phyloP scores from a whole-genome alignment of 495 filamentous ascomycete species.

The Xylaria curta region DNA sequence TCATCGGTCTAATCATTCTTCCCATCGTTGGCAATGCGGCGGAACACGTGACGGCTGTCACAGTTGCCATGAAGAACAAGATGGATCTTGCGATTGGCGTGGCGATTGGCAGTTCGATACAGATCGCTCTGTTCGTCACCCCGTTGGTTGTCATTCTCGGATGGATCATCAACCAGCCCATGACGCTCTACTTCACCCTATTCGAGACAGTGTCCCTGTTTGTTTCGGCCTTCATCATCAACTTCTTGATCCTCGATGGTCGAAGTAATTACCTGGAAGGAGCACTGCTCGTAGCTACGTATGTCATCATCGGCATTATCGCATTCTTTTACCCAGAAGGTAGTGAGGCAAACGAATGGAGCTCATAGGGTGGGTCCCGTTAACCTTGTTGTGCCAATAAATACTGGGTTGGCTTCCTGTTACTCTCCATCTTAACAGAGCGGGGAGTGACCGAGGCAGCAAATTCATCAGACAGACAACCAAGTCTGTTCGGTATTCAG shows the following conservation, averaged over 20 bases:
- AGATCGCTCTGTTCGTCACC: conserved; percentile 89
- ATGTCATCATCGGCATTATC: conserved; percentile 76
- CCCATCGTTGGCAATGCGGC: conserved; percentile 93
- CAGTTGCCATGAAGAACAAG: conserved; percentile 91
- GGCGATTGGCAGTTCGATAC: conserved; percentile 85
- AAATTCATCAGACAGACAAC: not conserved
- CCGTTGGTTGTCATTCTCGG: conserved; percentile 88
- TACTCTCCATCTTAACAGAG: not conserved
- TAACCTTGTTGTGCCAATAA: not conserved
- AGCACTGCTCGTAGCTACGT: conserved; percentile 78
- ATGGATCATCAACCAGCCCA: conserved; percentile 80
- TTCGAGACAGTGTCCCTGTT: conserved; percentile 91
- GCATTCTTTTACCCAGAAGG: conserved; percentile 69
- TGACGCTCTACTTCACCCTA: conserved; percentile 89
- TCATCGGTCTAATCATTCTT: conserved; percentile 87
- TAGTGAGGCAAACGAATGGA: conserved; percentile 53
- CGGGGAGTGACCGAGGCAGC: not conserved
- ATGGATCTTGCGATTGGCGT: conserved; percentile 95
- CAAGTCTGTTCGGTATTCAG: not conserved
- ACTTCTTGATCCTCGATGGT: conserved; percentile 88
- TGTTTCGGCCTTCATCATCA: conserved; percentile 86
- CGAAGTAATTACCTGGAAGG: conserved; percentile 90
- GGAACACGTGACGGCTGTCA: conserved; percentile 89
- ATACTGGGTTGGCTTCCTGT: not conserved
- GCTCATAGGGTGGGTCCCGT: conserved; percentile 30